These are phyloP conservation scores for Zhuliangozyma blackwelliae DNA, from an alignment of 1,139 yeast genomes.

Conservation along the genomic window DNA sequence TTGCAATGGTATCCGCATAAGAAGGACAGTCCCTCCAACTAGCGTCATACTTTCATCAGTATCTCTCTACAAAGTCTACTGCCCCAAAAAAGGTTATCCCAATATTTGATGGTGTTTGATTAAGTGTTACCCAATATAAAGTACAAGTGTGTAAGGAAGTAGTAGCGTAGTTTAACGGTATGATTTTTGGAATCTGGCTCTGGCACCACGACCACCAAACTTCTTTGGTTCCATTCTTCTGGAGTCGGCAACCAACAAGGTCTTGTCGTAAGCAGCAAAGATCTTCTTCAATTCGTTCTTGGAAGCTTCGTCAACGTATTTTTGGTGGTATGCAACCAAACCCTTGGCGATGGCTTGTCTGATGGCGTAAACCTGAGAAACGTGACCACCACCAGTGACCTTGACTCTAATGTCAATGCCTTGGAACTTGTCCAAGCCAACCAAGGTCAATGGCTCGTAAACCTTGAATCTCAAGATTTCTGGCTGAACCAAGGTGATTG, in stretches of 20 bases:
- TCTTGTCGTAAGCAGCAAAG: constrained; percentile 97
- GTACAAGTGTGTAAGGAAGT: neutral
- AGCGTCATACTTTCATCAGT: too few species aligned
- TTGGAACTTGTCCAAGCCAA: constrained; percentile 98
- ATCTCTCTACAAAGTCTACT: too few species aligned
- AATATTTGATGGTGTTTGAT: too few species aligned
- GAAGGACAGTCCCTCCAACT: too few species aligned
- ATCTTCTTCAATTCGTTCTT: constrained; percentile 99
- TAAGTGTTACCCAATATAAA: neutral
- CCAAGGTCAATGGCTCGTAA: constrained; percentile 98
- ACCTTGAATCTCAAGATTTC: constrained; percentile 99
- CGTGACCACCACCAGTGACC: constrained; percentile 99
- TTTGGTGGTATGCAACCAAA: constrained; percentile 98
- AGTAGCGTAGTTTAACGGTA: constrained; percentile 71
- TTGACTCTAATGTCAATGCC: constrained; percentile 98
- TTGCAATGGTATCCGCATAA: too few species aligned
- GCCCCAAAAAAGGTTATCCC: too few species aligned
- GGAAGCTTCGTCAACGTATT: constrained; percentile 98
- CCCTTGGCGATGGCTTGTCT: constrained; percentile 99
- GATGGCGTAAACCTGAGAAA: constrained; percentile 98
- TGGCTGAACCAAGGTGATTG: constrained; percentile 98
- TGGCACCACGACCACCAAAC: constrained; percentile 99
- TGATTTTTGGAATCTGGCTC: constrained; percentile 99
- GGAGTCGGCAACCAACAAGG: constrained; percentile 98
- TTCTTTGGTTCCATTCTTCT: constrained; percentile 99